phyloP scores from a whole-genome alignment of 176 grass and related monocot genomes.

The Ensete ventricosum region DNA sequence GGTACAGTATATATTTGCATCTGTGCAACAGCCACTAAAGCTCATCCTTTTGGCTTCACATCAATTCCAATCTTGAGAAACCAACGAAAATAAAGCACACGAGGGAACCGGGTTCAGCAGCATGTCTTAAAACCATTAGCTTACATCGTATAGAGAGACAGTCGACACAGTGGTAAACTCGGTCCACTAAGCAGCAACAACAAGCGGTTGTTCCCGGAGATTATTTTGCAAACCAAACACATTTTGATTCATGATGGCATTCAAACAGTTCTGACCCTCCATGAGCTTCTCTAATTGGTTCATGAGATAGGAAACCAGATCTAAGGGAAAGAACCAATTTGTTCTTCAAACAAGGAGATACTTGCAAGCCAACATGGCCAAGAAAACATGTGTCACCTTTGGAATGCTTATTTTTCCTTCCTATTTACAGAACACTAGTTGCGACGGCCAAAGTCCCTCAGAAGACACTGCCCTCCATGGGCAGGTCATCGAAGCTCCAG shows the following conservation, averaged over 20 bases:
- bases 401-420: neutral
- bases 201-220: neutral
- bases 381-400: neutral
- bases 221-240: neutral
- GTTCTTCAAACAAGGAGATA: neutral
- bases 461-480: slow-evolving; percentile 27
- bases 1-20: no score
- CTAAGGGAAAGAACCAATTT: neutral
- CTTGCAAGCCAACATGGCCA: neutral
- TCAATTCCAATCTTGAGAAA: no score
- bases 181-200: neutral
- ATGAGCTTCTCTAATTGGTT: neutral
- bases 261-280: neutral
- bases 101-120: no score
- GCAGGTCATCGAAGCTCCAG: slow-evolving; percentile 44
- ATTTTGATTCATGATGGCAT: neutral
- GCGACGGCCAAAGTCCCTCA: neutral
- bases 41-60: no score
- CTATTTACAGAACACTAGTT: slow-evolving; percentile 8
- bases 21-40: no score
- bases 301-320: neutral
- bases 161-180: no score
- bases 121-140: no score
- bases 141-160: no score
- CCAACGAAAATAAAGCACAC: no score